These are phyloP conservation scores for Leccinum holopus DNA, from an alignment of 1,284 basidiomycete genomes.

Conservation along the genomic window DNA sequence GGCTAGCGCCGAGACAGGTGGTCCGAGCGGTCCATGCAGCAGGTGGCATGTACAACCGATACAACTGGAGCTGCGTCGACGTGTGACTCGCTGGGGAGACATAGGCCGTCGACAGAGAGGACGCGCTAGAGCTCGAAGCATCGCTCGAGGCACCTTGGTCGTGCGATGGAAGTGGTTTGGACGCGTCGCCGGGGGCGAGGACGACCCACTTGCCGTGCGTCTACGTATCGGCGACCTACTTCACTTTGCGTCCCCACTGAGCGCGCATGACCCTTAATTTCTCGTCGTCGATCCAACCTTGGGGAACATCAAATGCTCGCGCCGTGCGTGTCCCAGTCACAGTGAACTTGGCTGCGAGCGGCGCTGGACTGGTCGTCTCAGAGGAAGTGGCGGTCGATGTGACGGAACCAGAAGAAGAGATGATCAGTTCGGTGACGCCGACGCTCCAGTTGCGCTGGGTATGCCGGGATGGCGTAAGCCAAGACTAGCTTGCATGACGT, in stretches of 20 bases:
- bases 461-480: conserved; percentile 73
- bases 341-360: conserved; percentile 35
- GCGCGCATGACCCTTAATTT: conserved; percentile 62
- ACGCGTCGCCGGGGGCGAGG: conserved; percentile 57
- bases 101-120: conserved; percentile 30
- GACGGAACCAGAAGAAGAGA: conserved; percentile 39
- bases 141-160: conserved; percentile 17
- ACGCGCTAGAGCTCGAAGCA: conserved; percentile 28
- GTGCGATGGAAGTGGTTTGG: conserved; percentile 6
- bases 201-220: conserved; percentile 85
- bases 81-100: conserved; percentile 43
- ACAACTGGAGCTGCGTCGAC: conserved; percentile 63
- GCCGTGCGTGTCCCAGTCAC: conserved; percentile 58
- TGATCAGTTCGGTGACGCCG: conserved; percentile 72
- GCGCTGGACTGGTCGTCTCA: conserved; percentile 9
- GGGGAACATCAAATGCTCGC: conserved; percentile 66
- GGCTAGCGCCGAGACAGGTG: conserved; percentile 60
- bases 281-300: conserved; percentile 67
- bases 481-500: conserved; percentile 68
- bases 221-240: conserved; percentile 60
- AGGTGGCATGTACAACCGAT: conserved; percentile 64
- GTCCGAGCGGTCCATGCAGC: conserved; percentile 61
- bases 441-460: conserved; percentile 75
- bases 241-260: conserved; percentile 74
- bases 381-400: conserved; percentile 18